Percentiles rank a stretch among this genome's conserved stretches.
Evolutionary conservation across 1,284 basidiomycete genomes (phyloP).

Genomic region (Tremellales sp.): DNA sequence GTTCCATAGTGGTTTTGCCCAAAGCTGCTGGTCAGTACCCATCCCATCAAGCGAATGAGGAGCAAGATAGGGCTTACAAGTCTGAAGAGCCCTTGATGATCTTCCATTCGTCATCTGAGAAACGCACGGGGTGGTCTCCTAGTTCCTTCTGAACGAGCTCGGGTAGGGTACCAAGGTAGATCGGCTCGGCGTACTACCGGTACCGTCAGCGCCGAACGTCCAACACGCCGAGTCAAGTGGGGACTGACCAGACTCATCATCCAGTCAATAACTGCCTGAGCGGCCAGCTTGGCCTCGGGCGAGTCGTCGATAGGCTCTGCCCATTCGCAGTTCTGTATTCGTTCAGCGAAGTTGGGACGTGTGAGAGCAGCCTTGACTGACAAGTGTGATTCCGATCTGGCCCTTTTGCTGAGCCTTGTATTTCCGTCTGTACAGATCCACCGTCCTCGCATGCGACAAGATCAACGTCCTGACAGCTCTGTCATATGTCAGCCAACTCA

Average conservation of each 20-base stretch:
- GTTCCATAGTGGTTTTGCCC: slow-evolving; percentile 29
- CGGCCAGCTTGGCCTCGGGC: slow-evolving; percentile 11
- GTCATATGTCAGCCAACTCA: too few species aligned
- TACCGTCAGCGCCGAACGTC: background rate
- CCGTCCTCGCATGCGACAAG: slow-evolving; percentile 22
- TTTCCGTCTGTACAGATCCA: slow-evolving; percentile 23
- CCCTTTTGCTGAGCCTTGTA: slow-evolving; percentile 21
- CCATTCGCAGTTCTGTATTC: slow-evolving; percentile 30
- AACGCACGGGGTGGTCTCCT: slow-evolving; percentile 60
- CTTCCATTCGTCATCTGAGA: slow-evolving; percentile 58
- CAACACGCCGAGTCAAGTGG: too few species aligned
- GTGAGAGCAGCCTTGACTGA: slow-evolving; percentile 1
- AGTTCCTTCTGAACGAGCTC: slow-evolving; percentile 57
- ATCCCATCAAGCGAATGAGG: background rate
- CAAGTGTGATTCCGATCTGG: slow-evolving; percentile 28
- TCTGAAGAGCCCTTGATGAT: slow-evolving; percentile 55
- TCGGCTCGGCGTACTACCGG: slow-evolving; percentile 24
- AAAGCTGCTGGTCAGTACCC: slow-evolving; percentile 1
- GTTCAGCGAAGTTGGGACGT: background rate
- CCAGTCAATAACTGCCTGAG: slow-evolving; percentile 10
- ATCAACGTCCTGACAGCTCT: slow-evolving; percentile 18
- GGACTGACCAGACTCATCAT: slow-evolving; percentile 16
- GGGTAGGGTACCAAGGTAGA: slow-evolving; percentile 64
- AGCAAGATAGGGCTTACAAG: slow-evolving; percentile 5
- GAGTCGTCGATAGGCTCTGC: slow-evolving; percentile 16